Percentiles rank a stretch among this genome's conserved stretches.
Evolutionary conservation across 768 basidiomycete genomes (phyloP).

Genomic region (Imleria badia): DNA sequence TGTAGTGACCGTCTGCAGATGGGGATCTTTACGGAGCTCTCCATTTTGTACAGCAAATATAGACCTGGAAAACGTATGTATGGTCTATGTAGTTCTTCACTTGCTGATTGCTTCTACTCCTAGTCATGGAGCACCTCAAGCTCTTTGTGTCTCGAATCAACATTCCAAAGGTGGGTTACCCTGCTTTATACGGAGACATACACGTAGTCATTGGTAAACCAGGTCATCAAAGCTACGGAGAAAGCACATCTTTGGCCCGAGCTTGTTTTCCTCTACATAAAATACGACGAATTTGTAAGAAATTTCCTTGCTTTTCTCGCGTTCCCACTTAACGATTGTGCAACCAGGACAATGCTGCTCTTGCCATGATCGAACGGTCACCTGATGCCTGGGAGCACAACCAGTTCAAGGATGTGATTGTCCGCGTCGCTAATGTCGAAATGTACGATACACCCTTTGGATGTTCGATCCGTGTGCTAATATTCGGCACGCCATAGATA

Average conservation of each 20-base stretch:
- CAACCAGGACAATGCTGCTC: conserved; percentile 86
- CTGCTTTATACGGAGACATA: neutral
- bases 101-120: conserved; percentile 6
- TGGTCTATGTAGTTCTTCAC: neutral
- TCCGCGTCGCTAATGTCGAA: conserved; percentile 96
- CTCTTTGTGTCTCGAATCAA: conserved; percentile 95
- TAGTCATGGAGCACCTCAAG: conserved; percentile 99
- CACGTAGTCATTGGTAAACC: neutral
- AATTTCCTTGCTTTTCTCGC: neutral
- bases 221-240: conserved; percentile 94
- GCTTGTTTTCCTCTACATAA: conserved; percentile 97
- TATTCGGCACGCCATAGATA: conserved; percentile 50
- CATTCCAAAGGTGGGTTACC: conserved; percentile 75
- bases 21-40: conserved; percentile 97
- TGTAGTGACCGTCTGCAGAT: conserved; percentile 46
- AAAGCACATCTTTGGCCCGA: conserved; percentile 98
- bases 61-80: conserved; percentile 84
- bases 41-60: conserved; percentile 93
- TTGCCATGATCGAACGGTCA: conserved; percentile 98
- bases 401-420: conserved; percentile 98
- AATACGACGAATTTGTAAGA: conserved; percentile 91
- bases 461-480: conserved; percentile 4
- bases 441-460: conserved; percentile 54
- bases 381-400: conserved; percentile 99
- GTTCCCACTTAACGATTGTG: conserved; percentile 1